These are phyloP conservation scores for Chrysosporium keratinophilum DNA, from an alignment of 2,329 filamentous ascomycete genomes.

Conservation along the genomic window DNA sequence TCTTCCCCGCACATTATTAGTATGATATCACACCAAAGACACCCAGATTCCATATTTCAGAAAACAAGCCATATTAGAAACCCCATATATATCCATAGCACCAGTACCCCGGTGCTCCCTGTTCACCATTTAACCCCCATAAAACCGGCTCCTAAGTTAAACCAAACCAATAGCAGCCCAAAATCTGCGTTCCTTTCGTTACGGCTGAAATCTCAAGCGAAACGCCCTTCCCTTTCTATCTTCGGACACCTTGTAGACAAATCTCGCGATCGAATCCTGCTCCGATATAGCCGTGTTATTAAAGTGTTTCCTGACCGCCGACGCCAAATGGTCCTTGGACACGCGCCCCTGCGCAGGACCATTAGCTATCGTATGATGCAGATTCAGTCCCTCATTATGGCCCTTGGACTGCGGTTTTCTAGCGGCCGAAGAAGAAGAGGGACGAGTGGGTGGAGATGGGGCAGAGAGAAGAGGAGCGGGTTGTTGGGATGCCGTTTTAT, in stretches of 20 bases:
- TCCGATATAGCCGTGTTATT: conserved; percentile 39
- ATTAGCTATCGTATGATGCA: not conserved
- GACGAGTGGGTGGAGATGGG: not conserved
- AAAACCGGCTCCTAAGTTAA: not conserved
- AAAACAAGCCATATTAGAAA: too few relatives aligned
- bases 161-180: not conserved
- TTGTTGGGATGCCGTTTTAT: not conserved
- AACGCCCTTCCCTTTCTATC: conserved; percentile 35
- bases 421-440: not conserved
- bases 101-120: too few relatives aligned
- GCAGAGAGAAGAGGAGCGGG: not conserved
- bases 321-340: conserved; percentile 34
- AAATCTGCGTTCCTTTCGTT: not conserved
- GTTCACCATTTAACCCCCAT: not conserved
- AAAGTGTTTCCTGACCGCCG: conserved; percentile 39
- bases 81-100: too few relatives aligned
- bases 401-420: not conserved
- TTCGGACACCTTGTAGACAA: conserved; percentile 41
- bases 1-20: too few relatives aligned
- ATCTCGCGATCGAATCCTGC: conserved; percentile 39
- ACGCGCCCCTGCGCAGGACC: conserved; percentile 28
- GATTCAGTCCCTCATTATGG: not conserved
- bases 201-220: conserved; percentile 35
- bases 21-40: too few relatives aligned
- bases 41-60: too few relatives aligned